Base-by-base conservation (phyloP, 2,329 filamentous ascomycete species). In the Metarhizium rileyi region DNA sequence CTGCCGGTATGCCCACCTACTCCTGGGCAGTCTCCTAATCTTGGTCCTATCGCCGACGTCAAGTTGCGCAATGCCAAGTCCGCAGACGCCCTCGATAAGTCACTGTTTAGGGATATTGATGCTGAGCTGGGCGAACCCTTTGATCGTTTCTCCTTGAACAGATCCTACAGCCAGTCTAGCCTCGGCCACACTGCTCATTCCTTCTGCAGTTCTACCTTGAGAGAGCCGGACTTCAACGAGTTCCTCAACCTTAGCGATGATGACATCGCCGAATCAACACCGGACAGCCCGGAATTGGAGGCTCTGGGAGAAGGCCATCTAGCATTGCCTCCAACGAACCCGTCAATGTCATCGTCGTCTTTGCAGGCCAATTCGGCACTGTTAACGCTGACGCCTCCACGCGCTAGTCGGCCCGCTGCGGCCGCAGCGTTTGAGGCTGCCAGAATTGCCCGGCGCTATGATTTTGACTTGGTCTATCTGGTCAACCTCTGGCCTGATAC, bases 381-480 rank as follows among this genome's bases (percentile, higher is more conserved):
- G 2, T 59, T 77, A 18, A 69, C 72, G 0, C 63, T 75, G 8
- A 67, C 68, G 2, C 71, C 73, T n/a, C 70, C 74, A 1, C 65
- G 70, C 28, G 63, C 66, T 20, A 71, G 64, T 49, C 65, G 65
- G 1, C 70, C 72, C 12, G 73, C 72, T 14, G 65, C 71, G 18
- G 64, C 69, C 0, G 77, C 75, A 3, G 77, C 77, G 7, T 72
- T 77, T 44, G 71, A 77, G 59, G 75, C 75, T 7, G 76, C 76
- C 1, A 68, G 74, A 28, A 77, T 82, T 36, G 78, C 78, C 5
- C 70, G 67, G 4, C 71, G 73, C 48, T 79, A 79, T 60, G 69
- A 76, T 48, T 80, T 82, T 47, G 75, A 80, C 54, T 66, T 81
- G 23, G 69, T 81, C 12, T 82, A 81, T 54, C 71, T 81, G 27